Conservation (phyloP, 495 filamentous ascomycete species). For the Letharia columbiana region DNA sequence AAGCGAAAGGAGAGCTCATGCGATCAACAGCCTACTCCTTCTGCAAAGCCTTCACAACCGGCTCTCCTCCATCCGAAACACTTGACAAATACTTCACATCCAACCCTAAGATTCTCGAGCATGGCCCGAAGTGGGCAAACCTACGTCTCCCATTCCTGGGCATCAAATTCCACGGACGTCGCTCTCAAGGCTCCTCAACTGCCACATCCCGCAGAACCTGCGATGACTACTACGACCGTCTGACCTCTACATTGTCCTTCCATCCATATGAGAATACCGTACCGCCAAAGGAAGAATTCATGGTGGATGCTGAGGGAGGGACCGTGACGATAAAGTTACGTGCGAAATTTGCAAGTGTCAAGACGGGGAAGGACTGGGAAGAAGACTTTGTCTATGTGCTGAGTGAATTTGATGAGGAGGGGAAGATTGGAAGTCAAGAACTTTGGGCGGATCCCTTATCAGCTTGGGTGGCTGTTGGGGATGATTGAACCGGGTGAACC, state of each 20-base stretch:
- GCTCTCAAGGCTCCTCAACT: constrained; percentile 1
- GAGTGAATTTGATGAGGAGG: constrained; percentile 35
- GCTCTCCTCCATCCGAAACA: constrained; percentile 22
- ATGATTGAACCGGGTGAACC: background rate
- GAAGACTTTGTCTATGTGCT: constrained; percentile 35
- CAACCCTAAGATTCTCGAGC: constrained; percentile 31
- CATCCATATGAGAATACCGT: constrained; percentile 26
- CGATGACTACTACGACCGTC: constrained; percentile 30
- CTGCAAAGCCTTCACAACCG: constrained; percentile 27
- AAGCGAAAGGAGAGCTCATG: constrained; percentile 9
- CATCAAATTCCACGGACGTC: constrained; percentile 30
- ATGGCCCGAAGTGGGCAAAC: constrained; percentile 33
- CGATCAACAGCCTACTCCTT: constrained; percentile 24
- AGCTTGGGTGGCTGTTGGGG: constrained; percentile 34
- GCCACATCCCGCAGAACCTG: constrained; percentile 22
- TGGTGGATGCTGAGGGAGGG: constrained; percentile 26
- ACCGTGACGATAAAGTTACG: constrained; percentile 30
- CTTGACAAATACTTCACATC: constrained; percentile 26
- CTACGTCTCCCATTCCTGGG: constrained; percentile 32
- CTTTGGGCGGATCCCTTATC: constrained; percentile 39
- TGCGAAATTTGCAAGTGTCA: constrained; percentile 29
- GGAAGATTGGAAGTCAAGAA: constrained; percentile 35
- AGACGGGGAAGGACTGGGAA: constrained; percentile 33
- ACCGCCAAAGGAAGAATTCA: constrained; percentile 27
- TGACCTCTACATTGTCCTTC: constrained; percentile 29